A percentile compares a stretch with the other conserved stretches of the same genome.
Evolutionary conservation across 1,139 yeast genomes (phyloP).

Genomic region (Komagataea norvegica): DNA sequence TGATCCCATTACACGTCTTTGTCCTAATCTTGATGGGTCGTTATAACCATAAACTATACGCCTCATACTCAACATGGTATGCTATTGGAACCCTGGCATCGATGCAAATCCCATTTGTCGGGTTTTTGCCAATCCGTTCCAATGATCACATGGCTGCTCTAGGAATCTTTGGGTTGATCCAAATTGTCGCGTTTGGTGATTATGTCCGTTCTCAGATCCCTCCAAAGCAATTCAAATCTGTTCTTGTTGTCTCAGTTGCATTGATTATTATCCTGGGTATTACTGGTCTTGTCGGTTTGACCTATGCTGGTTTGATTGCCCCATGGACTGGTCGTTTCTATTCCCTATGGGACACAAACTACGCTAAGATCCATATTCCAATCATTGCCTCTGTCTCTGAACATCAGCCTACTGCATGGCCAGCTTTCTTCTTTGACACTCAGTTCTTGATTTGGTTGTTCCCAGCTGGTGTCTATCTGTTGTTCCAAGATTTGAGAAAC

Average conservation of each 20-base stretch:
- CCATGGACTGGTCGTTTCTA: constrained; percentile 99
- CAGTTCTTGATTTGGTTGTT: constrained; percentile 93
- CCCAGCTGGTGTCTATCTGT: constrained; percentile 94
- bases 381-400: constrained; percentile 98
- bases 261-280: constrained; percentile 59
- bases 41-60: constrained; percentile 74
- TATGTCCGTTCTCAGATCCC: constrained; percentile 74
- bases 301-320: constrained; percentile 90
- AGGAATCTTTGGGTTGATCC: constrained; percentile 94
- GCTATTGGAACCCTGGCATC: constrained; percentile 94
- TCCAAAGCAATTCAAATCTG: constrained; percentile 66
- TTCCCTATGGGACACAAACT: constrained; percentile 96
- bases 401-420: constrained; percentile 99
- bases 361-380: constrained; percentile 97
- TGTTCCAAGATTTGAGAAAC: constrained; percentile 84
- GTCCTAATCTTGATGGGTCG: constrained; percentile 93
- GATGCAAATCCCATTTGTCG: constrained; percentile 99
- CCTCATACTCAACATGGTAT: constrained; percentile 96
- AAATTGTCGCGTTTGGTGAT: constrained; percentile 82
- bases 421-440: constrained; percentile 93
- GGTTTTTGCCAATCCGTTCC: constrained; percentile 92
- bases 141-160: constrained; percentile 98
- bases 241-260: constrained; percentile 57
- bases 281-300: constrained; percentile 68
- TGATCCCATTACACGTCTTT: constrained; percentile 93